These are phyloP conservation scores for Blastocystis sp. DNA, from an alignment of 352 stramenopile species.

Conservation along the genomic window DNA sequence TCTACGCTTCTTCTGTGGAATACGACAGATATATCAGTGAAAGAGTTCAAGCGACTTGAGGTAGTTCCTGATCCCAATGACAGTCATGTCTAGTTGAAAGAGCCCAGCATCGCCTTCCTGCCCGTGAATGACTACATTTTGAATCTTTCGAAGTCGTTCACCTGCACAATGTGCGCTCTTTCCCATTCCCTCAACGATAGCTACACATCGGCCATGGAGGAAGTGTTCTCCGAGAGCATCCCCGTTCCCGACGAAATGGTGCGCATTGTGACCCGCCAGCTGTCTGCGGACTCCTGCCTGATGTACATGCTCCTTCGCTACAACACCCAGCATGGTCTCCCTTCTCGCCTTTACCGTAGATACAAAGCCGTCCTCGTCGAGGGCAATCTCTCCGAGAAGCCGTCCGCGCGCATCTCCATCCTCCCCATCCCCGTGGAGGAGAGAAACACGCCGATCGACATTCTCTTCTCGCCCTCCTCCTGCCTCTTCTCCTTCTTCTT, in stretches of 20 bases:
- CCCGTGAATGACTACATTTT: conserved; percentile 3
- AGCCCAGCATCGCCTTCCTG: background rate
- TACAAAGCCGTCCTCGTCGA: conserved; percentile 11
- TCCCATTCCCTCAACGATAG: background rate
- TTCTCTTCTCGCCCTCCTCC: conserved; percentile 19
- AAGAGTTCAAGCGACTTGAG: conserved; percentile 16
- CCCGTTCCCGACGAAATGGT: conserved; percentile 8
- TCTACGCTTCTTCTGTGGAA: conserved; percentile 48
- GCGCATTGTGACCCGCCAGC: background rate
- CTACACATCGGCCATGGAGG: conserved; percentile 5
- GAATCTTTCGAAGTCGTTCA: conserved; percentile 7
- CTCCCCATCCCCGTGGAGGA: background rate
- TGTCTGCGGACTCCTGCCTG: background rate
- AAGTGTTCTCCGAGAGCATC: background rate
- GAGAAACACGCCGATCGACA: background rate
- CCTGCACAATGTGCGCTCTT: background rate
- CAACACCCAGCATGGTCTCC: background rate
- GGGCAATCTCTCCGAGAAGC: background rate
- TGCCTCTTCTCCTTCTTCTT: conserved; percentile 15
- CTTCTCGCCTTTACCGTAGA: conserved; percentile 4
- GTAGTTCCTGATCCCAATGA: background rate
- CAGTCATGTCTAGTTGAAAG: conserved; percentile 25
- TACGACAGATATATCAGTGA: conserved; percentile 5
- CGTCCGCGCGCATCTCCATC: background rate
- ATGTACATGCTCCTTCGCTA: conserved; percentile 14